These are phyloP conservation scores for Thuja plicata DNA, from an alignment of 83 land plant genomes.

Conservation along the genomic window DNA sequence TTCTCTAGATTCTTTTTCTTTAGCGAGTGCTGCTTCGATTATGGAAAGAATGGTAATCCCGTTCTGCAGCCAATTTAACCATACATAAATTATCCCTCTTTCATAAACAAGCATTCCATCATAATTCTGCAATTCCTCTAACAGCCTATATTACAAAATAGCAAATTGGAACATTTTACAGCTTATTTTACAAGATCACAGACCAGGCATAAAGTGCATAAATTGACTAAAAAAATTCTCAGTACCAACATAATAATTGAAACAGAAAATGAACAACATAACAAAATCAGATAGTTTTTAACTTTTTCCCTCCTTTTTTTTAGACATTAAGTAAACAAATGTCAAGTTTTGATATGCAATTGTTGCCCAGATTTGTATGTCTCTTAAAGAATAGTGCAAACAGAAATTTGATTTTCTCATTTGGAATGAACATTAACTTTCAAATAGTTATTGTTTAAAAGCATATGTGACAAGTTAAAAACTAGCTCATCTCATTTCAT, in stretches of 20 bases:
- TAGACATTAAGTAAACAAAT: neutral
- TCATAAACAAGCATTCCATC: constrained; percentile 1
- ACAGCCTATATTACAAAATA: neutral
- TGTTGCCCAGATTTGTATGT: neutral
- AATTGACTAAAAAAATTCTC: neutral
- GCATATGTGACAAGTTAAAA: too few species aligned
- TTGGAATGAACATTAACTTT: neutral
- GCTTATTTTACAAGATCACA: neutral
- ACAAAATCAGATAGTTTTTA: neutral
- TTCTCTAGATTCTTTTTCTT: constrained; percentile 46
- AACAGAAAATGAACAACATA: neutral
- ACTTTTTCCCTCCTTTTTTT: neutral
- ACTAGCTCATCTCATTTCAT: too few species aligned
- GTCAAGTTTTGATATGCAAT: neutral
- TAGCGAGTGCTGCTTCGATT: constrained; percentile 54
- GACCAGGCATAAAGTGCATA: neutral
- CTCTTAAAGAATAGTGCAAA: neutral
- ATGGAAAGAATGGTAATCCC: constrained; percentile 37
- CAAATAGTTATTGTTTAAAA: neutral
- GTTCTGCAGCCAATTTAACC: constrained; percentile 27
- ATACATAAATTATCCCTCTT: neutral
- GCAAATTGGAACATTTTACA: neutral
- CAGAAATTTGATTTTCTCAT: neutral
- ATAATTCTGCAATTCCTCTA: neutral
- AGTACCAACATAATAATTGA: neutral